Evolutionary conservation across 805 yeast genomes (phyloP), one percentile per base, ranked within the genome.

Genomic region (Ogataea ramenticola): DNA sequence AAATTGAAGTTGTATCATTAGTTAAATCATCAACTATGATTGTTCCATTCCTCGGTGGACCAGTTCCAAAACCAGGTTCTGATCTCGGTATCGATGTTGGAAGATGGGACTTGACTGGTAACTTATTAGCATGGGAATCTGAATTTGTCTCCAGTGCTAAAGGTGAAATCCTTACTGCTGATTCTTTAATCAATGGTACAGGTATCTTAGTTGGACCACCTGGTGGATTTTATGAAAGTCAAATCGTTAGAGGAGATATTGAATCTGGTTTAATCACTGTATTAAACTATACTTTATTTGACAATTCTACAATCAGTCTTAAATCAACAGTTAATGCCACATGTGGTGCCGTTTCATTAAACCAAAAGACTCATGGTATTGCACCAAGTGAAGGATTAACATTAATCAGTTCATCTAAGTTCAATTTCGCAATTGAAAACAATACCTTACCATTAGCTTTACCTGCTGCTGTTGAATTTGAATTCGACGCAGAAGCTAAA

Each of bases 91-190:
- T 44, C 11, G 31, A 39, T n/a, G 33, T 41, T n/a, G 39, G 49
- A 14, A 51, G 50, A 29, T 61, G 66, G 66, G 52, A 51, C 27
- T 39, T 61, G 16, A 46, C 58, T 30, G 64, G 63, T 45, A 58
- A 57, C 43, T 49, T 61, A 36, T 55, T 58, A 37, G 55, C 52
- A 33, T 60, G 62, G 63, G 55, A 54, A 43, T 49, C 55, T 22
- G 31, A 40, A 3, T 30, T 42, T 8, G 50, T 61, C 31, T 14
- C 39, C 20, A 16, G 41, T 9, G 47, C 56, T 17, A 44, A 43
- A 22, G 64, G 61, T 44, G 55, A 46, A 8, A 41, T 56, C 11
- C 21, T 48, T 6, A 19, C 34, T 8, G 42, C 55, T 19, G 51
- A 48, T 40, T 43, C 60, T 12, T 34, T 41, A 24, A 49, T 52